Base-by-base conservation (phyloP, 495 filamentous ascomycete species). In the Neurospora sublineolata region DNA sequence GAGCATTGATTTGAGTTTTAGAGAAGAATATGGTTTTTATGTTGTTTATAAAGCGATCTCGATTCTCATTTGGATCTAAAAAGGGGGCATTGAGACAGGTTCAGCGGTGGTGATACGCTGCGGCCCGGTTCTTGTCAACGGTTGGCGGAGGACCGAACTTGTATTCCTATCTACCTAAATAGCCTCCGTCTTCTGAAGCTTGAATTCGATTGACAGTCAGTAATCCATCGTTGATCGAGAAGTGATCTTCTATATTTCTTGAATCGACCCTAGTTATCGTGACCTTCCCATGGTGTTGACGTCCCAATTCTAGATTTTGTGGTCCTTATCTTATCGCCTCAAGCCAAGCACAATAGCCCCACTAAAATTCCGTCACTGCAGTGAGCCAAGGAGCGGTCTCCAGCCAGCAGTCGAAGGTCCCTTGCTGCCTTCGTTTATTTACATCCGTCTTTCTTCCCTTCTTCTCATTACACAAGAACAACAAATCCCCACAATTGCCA, bases 341-440 rank as follows among this genome's bases (percentile, higher is more conserved):
- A 3, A 23, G 30, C 27, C 37, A 71, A 69, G 52, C 36, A 23
- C 30, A 41, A 16, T 16, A 9, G 72, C 75, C 72, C 77, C 77
- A 78, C 76, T 72, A 46, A 72, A 75, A 72, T 73, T 77, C 71
- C 64, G 40, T 72, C 68, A 72, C 68, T 20, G n/a, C n/a, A n/a
- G n/a, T n/a, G 58, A 12, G 23, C 20, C 36, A 38, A 37, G 52
- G 0, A 64, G 52, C 52, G 52, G 52, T 60, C 52, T 60, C 23
- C 52, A 60, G 52, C 52, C 52, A 60, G 44, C 44, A 52, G 44
- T 52, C 20, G 23, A 30, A 30, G 68, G 41, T 38, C 68, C 10
- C 27, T n/a, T 16, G 68, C 36, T 30, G 38, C 68, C 39, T 44
- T 64, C 14, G 52, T 64, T 60, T 60, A 60, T 60, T 23, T 12